A percentile compares a stretch with the other conserved stretches of the same genome.
Conservation (phyloP, 148 eudicot species). For the Spergularia bocconei region DNA sequence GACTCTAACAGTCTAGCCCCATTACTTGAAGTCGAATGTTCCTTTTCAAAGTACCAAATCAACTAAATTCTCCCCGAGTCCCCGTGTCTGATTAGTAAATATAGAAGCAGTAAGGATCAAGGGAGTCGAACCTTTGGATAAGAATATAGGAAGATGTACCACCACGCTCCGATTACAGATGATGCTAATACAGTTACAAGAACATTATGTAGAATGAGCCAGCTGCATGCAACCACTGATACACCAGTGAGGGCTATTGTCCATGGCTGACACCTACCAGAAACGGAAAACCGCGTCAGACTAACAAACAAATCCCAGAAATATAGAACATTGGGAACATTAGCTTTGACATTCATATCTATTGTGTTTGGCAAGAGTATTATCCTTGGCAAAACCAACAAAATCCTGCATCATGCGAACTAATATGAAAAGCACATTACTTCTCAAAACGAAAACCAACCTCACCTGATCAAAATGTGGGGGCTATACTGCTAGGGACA, state of each 20-base stretch:
- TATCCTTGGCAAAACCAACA: not conserved
- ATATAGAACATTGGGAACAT: not conserved
- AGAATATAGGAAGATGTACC: conserved; percentile 89
- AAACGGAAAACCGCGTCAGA: not conserved
- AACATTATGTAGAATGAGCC: conserved; percentile 69
- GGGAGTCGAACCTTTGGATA: conserved; percentile 77
- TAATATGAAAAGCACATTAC: not conserved
- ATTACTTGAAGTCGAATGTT: not conserved
- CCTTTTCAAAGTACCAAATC: no score
- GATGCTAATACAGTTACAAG: conserved; percentile 48
- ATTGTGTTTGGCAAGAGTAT: not conserved
- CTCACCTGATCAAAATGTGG: not conserved
- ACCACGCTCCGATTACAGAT: conserved; percentile 64
- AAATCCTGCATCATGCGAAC: not conserved
- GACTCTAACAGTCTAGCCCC: not conserved
- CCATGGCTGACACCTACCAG: conserved; percentile 95
- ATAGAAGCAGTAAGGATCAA: not conserved
- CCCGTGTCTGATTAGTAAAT: not conserved
- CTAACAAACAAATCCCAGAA: not conserved
- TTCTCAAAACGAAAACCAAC: not conserved
- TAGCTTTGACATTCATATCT: not conserved
- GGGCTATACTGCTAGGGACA: not conserved
- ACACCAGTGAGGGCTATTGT: conserved; percentile 75
- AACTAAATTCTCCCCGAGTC: no score
- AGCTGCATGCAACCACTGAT: conserved; percentile 53